Evolutionary conservation across 179 eudicot genomes (phyloP).

Genomic region (Beta lomatogona): DNA sequence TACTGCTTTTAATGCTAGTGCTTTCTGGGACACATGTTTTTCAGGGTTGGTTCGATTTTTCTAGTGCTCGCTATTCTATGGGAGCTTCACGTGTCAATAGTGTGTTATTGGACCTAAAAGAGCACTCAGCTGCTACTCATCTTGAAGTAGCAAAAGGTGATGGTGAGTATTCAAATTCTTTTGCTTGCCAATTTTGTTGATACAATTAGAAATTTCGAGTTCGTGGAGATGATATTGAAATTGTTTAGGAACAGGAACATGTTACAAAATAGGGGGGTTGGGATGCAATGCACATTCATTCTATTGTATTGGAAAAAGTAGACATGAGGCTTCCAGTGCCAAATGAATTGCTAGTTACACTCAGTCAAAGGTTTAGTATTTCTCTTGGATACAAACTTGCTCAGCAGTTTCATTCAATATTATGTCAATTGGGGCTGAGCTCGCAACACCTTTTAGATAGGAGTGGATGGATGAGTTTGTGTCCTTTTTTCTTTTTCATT

Average conservation of each 20-base stretch:
- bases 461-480: neutral
- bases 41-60: slow-evolving; percentile 86
- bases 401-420: neutral
- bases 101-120: slow-evolving; percentile 66
- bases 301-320: neutral
- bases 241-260: neutral
- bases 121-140: slow-evolving; percentile 68
- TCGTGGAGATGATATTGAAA: neutral
- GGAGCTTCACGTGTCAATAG: slow-evolving; percentile 78
- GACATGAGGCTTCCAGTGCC: no score
- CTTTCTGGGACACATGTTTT: neutral
- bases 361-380: neutral
- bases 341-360: no score
- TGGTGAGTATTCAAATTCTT: slow-evolving; percentile 36
- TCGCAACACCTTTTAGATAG: no score
- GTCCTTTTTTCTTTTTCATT: neutral
- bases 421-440: neutral
- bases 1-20: neutral
- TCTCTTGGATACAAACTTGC: neutral
- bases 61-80: slow-evolving; percentile 91
- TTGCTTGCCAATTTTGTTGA: neutral
- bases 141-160: slow-evolving; percentile 45
- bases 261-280: neutral
- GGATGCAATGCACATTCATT: neutral
- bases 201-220: neutral